These are phyloP conservation scores for Saccharomyces hybrid DNA, from an alignment of 1,139 yeast species.

Conservation along the genomic window DNA sequence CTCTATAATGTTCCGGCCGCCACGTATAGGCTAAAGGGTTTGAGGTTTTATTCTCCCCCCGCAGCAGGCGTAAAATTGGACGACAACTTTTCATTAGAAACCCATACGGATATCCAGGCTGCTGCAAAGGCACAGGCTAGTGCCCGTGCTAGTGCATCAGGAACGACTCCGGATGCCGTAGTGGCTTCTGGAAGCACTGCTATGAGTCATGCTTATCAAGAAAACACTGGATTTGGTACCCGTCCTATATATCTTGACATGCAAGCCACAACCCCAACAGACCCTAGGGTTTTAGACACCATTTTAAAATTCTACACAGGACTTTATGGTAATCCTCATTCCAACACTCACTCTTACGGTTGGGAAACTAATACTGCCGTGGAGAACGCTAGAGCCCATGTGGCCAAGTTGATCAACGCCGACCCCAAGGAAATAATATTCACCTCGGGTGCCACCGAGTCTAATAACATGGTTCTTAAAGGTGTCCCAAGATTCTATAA, in stretches of 20 bases:
- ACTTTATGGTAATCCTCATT: conserved; percentile 93
- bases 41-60: conserved; percentile 13
- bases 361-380: conserved; percentile 97
- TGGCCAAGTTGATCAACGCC: conserved; percentile 81
- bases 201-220: conserved; percentile 33
- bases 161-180: conserved; percentile 14
- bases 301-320: conserved; percentile 93
- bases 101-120: conserved; percentile 30
- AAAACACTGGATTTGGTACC: conserved; percentile 45
- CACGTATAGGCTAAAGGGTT: not conserved
- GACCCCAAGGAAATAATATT: conserved; percentile 95
- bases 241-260: conserved; percentile 91
- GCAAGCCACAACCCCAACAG: conserved; percentile 98
- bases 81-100: conserved; percentile 25
- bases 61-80: conserved; percentile 22
- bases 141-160: conserved; percentile 17
- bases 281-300: conserved; percentile 90
- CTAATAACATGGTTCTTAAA: conserved; percentile 88
- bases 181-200: conserved; percentile 27
- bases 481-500: conserved; percentile 93
- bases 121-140: conserved; percentile 29
- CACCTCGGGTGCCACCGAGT: conserved; percentile 97
- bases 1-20: not conserved
- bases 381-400: conserved; percentile 72
- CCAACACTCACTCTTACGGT: conserved; percentile 95